Evolutionary conservation across 1,284 basidiomycete genomes (phyloP), one percentile per base, ranked within the genome.

Genomic region (Trichosporon asahii): DNA sequence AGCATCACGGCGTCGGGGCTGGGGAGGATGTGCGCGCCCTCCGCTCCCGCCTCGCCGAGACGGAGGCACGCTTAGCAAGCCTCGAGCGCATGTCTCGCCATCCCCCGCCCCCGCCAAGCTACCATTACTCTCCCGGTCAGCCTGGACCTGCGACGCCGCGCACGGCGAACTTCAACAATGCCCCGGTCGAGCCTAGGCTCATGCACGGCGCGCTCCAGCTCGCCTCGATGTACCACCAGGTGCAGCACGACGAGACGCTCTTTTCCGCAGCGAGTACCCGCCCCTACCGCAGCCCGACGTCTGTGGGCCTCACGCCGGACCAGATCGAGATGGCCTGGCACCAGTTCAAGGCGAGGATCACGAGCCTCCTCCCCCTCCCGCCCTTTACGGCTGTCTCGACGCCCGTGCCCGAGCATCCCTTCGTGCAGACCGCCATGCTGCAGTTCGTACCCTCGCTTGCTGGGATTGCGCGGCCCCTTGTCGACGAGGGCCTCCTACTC

Each of bases 291-390:
- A 64, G 73, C 60, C 74, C 74, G 3, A 60, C 76, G 1, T 25
- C 66, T 6, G 64, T 73, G 1, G 75, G 76, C 1, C 66, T 76
- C 8, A 46, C 71, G 5, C n/a, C 29, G 1, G 66, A 70, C 7
- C 72, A 76, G 49, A 74, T 76, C 44, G 76, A 79, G 46, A 70
- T 76, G 37, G 75, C 72, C 0, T 79, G 78, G 70, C 78, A 78
- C 60, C 60, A 37, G 15, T 73, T 73, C 72, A 80, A 80, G 69
- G 76, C 78, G 33, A 75, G 75, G 25, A 76, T 78, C 69, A 71
- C 75, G 2, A 55, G 64, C 0, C 63, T 76, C 46, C 68, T 77
- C 27, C 78, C 78, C 23, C 69, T 80, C 18, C 72, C 74, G 6
- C 77, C 74, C 8, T 80, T 77, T 37, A 69, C 77, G 14, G 69